These are phyloP conservation scores for Cryptosporidium ubiquitum DNA, from an alignment of 169 alveolate genomes.

Conservation along the genomic window DNA sequence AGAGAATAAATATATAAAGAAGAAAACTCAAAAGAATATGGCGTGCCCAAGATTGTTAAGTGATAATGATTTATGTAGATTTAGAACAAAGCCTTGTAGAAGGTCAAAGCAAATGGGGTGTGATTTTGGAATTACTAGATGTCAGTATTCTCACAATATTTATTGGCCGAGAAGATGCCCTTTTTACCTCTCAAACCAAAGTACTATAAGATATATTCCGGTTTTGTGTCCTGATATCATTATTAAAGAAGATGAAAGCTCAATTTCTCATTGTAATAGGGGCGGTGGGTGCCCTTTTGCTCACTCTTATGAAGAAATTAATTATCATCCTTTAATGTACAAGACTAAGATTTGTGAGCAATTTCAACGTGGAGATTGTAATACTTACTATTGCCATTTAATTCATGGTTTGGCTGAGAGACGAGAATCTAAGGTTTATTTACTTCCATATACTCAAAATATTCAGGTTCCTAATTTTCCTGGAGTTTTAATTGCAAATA, in stretches of 20 bases:
- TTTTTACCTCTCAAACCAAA: slow-evolving; percentile 81
- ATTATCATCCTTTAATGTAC: slow-evolving; percentile 90
- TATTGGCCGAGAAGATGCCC: slow-evolving; percentile 89
- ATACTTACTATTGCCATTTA: slow-evolving; percentile 88
- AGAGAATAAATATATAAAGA: background rate
- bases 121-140: slow-evolving; percentile 82
- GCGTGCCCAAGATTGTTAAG: slow-evolving; percentile 82
- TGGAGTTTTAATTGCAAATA: slow-evolving; percentile 53
- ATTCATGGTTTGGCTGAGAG: slow-evolving; percentile 87
- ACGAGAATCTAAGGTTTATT: slow-evolving; percentile 79
- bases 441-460: slow-evolving; percentile 83
- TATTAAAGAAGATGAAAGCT: slow-evolving; percentile 82
- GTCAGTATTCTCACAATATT: slow-evolving; percentile 87
- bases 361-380: slow-evolving; percentile 85
- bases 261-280: slow-evolving; percentile 84
- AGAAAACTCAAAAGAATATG: slow-evolving; percentile 33
- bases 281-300: slow-evolving; percentile 92
- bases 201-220: slow-evolving; percentile 86
- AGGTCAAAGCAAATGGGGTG: slow-evolving; percentile 81
- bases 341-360: slow-evolving; percentile 88
- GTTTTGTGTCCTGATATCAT: slow-evolving; percentile 83
- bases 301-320: slow-evolving; percentile 90
- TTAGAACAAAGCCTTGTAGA: slow-evolving; percentile 87
- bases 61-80: slow-evolving; percentile 85
- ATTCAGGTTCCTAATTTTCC: slow-evolving; percentile 61